Evolutionary conservation across 306 rosid species (phyloP), one percentile per base, ranked within the genome.

Genomic region (Purshia tridentata): DNA sequence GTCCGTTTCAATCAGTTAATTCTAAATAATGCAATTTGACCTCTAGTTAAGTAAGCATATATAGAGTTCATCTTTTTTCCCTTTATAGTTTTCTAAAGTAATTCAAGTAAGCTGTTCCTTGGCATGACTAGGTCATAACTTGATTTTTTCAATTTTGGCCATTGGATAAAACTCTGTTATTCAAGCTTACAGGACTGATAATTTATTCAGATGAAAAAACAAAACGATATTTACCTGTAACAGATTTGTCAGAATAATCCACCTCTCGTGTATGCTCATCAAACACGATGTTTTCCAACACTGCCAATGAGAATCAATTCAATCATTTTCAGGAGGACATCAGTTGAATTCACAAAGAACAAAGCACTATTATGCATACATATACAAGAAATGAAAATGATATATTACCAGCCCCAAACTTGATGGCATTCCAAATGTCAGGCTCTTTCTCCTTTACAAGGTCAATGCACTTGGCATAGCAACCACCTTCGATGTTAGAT

Each of bases 201-300:
- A 9, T 41, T 6, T 29, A 29, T 18, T 12, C 0, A 59, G 64
- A 72, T 47, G 19, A 18, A 4, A 57, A 67, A 50, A 3, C 35
- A 29, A 10, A 22, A 3, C 35, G 47, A 65, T 11, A 23, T 29
- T 45, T 83, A 89, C 98, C 98, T 81, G 98, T 92, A 70, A 92
- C 98, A 54, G 97, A 88, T 29, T 85, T 90, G 76, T 92, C 97
- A n/a, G 82, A 3, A 70, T 78, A 92, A 77, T 92, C 97, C 52
- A 92, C 92, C 20, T 88, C 97, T 52, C 98, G 70, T 0, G 88
- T 83, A 67, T 87, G 91, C 85, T 92, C 98, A 63, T 92, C 98
- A 73, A 92, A 92, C 70, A 92, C 92, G 41, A 92, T 89, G 45
- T 92, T 92, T 81, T 92, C 98, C 77, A 92, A 49, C n/a, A 92